Base-by-base conservation (phyloP, 495 filamentous ascomycete species). In the Penicillium silybi region DNA sequence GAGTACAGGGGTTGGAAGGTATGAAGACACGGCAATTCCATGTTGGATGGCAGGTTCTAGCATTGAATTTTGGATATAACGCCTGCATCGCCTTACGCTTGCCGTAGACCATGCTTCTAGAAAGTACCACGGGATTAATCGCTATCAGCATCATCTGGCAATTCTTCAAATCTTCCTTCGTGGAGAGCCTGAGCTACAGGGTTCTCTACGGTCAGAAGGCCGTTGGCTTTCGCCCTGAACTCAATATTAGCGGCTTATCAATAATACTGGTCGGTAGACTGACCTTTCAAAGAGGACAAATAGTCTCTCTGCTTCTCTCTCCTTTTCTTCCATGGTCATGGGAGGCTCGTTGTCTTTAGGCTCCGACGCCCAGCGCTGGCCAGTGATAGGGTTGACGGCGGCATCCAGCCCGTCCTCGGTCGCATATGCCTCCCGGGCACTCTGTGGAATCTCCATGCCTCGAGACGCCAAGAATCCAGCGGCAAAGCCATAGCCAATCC, bases 231-330 rank as follows among this genome's bases (percentile, higher is more conserved):
- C 38, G 96, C 67, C 64, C 90, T 95, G 27, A 32, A n/a, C 42
- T 47, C 6, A 22, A 11, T 6, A 39, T 69, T 62, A 68, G 57
- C 40, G 23, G 47, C 15, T 18, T 16, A 15, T 42, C 18, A 16
- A 37, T 7, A 9, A 8, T 6, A 6, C 17, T 40, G 13, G 16
- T 18, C 20, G 23, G 19, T 37, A 15, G 1, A 47, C 69, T 56
- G 73, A 89, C 89, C 91, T 83, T 70, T 98, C 92, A 69, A 98
- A 98, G 15, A 98, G 75, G 13, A 97, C 90, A 71, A 97, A 96
- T 0, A 98, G 71, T 58, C 81, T 85, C 67, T 98, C 93, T 0
- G 93, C 93, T 66, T 98, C 93, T 40, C 89, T 76, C 63, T 96
- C 90, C 68, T 87, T 96, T 77, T 98, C 92, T 52, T 88, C 93